phyloP scores from a whole-genome alignment of 2,329 filamentous ascomycete genomes.

The Tolypocladium endophyticum region DNA sequence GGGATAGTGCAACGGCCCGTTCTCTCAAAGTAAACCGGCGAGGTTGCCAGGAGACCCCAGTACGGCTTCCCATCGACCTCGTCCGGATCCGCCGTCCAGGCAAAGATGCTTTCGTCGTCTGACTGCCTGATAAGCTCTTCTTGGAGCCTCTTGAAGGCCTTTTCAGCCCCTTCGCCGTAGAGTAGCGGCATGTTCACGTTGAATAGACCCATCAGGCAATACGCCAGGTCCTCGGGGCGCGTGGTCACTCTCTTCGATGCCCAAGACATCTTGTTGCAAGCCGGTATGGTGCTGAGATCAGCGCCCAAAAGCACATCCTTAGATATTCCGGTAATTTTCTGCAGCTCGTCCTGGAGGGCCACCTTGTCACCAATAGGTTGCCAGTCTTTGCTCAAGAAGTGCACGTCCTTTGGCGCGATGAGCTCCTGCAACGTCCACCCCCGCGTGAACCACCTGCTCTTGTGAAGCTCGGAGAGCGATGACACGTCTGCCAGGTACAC shows the following conservation, averaged over 20 bases:
- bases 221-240: constrained; percentile 8
- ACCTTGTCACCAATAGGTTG: constrained; percentile 2
- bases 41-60: constrained; percentile 4
- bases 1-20: background rate
- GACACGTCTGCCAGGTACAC: constrained; percentile 12
- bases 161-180: constrained; percentile 7
- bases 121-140: constrained; percentile 6
- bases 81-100: constrained; percentile 7
- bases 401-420: constrained; percentile 5
- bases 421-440: constrained; percentile 10
- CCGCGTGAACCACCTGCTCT: constrained; percentile 13
- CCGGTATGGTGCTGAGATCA: background rate
- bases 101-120: constrained; percentile 10
- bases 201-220: constrained; percentile 10
- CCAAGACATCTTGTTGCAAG: constrained; percentile 8
- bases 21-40: constrained; percentile 4
- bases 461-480: constrained; percentile 1
- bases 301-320: background rate
- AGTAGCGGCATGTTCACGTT: constrained; percentile 10
- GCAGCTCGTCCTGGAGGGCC: background rate
- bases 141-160: constrained; percentile 6
- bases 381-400: constrained; percentile 5
- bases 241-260: constrained; percentile 6
- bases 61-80: constrained; percentile 4
- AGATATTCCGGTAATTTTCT: background rate